Base-by-base conservation (phyloP, 192 early-diverging fungal genomes). In the Backusella macrospora region DNA sequence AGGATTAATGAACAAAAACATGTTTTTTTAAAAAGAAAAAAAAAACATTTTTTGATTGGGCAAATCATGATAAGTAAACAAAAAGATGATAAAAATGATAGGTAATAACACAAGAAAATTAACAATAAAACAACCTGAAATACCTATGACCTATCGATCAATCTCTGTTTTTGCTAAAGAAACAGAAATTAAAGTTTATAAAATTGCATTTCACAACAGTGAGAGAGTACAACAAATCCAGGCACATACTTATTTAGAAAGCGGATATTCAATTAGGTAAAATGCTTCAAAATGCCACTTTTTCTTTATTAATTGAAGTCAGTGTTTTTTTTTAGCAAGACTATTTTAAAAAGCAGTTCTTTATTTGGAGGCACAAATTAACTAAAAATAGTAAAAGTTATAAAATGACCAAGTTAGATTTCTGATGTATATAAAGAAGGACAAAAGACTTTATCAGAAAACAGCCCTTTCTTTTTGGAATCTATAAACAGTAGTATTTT, bases 201-300 rank as follows among this genome's bases (percentile, higher is more conserved):
- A 2, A 34, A 34, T 34, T 34, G 2, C n/a, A 18, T 18, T 52
- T 23, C 12, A 59, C 10, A 26, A 13, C 8, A 21, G 26, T 59
- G n/a, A 4, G 52, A 59, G 13, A 26, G 52, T 59, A 23, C 4
- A n/a, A 10, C 26, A 59, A 59, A 4, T 26, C 26, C 52, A 59
- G 21, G 21, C 10, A 29, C 52, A 26, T 23, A 23, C 52, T 59
- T 12, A 59, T 59, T 59, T 59, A 4, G 52, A 26, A 46, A 59
- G 52, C n/a, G 21, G 52, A 13, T 26, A 59, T 59, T 13, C 26
- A 26, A 18, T 59, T 26, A 26, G 52, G 12, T 12, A 12, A 59
- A 59, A 59, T 59, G 52, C 52, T 59, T 59, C 52, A 59, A 59
- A 59, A 59, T 59, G 52, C 47, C 47, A 49, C n/a, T 49, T n/a